Evolutionary conservation across 1,284 basidiomycete genomes (phyloP).

Genomic region (Boletus sp.): DNA sequence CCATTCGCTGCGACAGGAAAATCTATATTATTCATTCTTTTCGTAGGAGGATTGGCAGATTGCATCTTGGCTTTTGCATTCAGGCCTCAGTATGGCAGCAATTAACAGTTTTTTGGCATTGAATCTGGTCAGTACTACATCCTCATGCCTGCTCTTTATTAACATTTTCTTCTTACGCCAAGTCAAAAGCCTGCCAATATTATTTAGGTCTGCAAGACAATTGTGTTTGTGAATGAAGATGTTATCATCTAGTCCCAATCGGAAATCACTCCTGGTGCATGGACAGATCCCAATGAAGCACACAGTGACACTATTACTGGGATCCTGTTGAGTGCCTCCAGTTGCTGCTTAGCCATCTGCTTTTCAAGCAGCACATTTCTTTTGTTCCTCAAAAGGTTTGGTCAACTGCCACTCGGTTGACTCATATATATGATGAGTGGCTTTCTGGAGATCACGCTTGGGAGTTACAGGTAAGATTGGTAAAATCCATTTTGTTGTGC

Average conservation of each 20-base stretch:
- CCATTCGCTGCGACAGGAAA: neutral
- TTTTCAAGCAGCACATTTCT: neutral
- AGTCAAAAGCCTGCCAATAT: neutral
- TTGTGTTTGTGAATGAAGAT: neutral
- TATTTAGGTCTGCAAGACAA: neutral
- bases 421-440: neutral
- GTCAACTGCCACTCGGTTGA: neutral
- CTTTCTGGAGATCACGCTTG: neutral
- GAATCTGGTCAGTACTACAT: neutral
- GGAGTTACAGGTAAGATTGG: neutral
- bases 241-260: neutral
- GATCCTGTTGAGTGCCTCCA: neutral
- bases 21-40: constrained; percentile 4
- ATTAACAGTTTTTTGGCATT: neutral
- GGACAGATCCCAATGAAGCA: neutral
- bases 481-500: neutral
- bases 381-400: neutral
- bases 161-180: neutral
- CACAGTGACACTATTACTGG: neutral
- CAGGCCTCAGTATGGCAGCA: too few species aligned
- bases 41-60: constrained; percentile 10
- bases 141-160: too few species aligned
- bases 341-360: neutral
- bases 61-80: neutral
- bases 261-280: neutral